Base-by-base conservation (phyloP, 495 filamentous ascomycete genomes). In the Penicillium malachiteum region DNA sequence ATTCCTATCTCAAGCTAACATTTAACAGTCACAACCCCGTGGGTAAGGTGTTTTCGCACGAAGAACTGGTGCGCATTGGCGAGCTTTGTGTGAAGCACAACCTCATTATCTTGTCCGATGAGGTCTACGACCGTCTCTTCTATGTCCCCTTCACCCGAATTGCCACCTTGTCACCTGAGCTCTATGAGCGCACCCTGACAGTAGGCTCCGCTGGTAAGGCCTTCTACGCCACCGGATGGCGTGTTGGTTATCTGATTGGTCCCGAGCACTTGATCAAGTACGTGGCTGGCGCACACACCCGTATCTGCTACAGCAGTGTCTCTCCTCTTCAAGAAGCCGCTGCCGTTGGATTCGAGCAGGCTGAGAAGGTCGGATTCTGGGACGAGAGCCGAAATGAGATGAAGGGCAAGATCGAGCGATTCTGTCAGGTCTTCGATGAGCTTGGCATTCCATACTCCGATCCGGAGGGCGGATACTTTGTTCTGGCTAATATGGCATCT, bases 201-300 rank as follows among this genome's bases (percentile, higher is more conserved):
- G 94, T 97, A 39, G 93, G 95, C 31, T 95, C 90, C 3, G 94
- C 90, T 5, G 94, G 94, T 54, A 98, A 98, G 77, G 95, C 94
- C 71, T 98, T 98, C 75, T 97, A 98, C 63, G 88, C 88, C 45
- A 98, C 94, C 0, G 94, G 94, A 37, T 98, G 94, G 94, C 85
- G 94, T 50, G 95, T 97, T 3, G 91, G 91, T 62, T 98, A 91
- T 84, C 78, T 98, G 13, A 95, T 97, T 57, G 94, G 94, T 1
- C 91, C 89, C 2, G 82, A 89, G 16, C 81, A 93, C 50, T 76
- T 98, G 42, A 94, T 97, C 78, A 90, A 93, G 69, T 91, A 97
- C 68, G 93, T 96, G 37, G 81, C 87, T 14, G 91, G 89, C 30
- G 94, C 92, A 1, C 94, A 98, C 73, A 97, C 94, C 1, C 83